Conservation (phyloP, 805 yeast species). For the Spathaspora arborariae region DNA sequence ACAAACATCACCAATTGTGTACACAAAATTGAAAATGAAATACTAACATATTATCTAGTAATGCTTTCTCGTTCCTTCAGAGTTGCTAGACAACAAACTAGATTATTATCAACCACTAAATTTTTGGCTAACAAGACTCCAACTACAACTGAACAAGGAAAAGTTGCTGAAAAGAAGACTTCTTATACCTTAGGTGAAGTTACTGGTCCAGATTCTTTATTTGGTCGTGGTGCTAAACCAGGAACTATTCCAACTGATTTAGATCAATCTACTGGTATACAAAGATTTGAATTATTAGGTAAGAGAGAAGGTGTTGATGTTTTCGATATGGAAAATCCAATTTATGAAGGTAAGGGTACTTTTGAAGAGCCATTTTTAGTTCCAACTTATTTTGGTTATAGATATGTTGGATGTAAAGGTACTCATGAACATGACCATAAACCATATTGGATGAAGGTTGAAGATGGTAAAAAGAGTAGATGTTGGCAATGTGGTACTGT, state of each 20-base stretch:
- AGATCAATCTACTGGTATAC: slow-evolving; percentile 98
- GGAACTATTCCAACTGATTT: slow-evolving; percentile 89
- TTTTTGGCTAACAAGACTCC: slow-evolving; percentile 13
- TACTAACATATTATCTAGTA: slow-evolving; percentile 5
- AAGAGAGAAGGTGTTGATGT: slow-evolving; percentile 93
- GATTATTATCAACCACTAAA: slow-evolving; percentile 36
- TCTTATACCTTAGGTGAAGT: slow-evolving; percentile 75
- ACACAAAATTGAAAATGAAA: not conserved
- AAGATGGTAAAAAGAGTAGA: slow-evolving; percentile 78
- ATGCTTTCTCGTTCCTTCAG: slow-evolving; percentile 40
- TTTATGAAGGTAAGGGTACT: slow-evolving; percentile 86
- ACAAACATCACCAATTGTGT: not conserved
- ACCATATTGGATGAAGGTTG: slow-evolving; percentile 89
- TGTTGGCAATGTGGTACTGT: slow-evolving; percentile 99
- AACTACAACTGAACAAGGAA: slow-evolving; percentile 12
- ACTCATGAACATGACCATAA: slow-evolving; percentile 90
- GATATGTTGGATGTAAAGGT: slow-evolving; percentile 98
- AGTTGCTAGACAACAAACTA: slow-evolving; percentile 24
- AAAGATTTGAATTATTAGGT: slow-evolving; percentile 92
- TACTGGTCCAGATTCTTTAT: slow-evolving; percentile 65
- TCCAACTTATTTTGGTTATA: slow-evolving; percentile 86
- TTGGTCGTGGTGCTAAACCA: slow-evolving; percentile 86
- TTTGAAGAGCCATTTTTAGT: slow-evolving; percentile 83
- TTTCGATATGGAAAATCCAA: slow-evolving; percentile 85
- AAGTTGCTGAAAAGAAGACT: slow-evolving; percentile 47